Base-by-base conservation (phyloP, 805 yeast species). In the Teunomyces cretensis region DNA sequence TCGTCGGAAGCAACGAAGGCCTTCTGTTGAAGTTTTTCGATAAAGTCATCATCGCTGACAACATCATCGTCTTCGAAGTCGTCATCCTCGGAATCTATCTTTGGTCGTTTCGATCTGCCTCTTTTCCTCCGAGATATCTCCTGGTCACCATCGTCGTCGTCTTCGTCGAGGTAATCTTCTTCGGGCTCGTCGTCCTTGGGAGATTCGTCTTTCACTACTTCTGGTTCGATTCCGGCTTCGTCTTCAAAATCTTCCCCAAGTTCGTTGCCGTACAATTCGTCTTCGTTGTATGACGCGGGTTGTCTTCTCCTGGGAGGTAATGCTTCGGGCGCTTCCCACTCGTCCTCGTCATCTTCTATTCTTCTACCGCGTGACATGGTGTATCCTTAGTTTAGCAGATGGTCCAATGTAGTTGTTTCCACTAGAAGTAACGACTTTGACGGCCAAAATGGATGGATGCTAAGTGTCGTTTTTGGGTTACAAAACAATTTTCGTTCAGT, bases 1-100 rank as follows among this genome's bases (percentile, higher is more conserved):
- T 64, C 69, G 41, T 71, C 76, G 1, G 68, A 51, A 22, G 72
- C 75, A 39, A 71, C 51, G 39, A 71, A 71, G 30, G 57, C 53
- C 41, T 59, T 58, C 41, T 67, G 68, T 46, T 64, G 59, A 41
- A 70, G 58, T 43, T 54, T 55, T 33, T 63, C 62, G 12, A 65
- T 37, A 39, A 58, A 65, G 12, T 64, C 68, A 43, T 44, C 54
- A 9, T 50, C 56, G 30, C 47, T 43, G 30, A 50, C 56, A 11
- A 43, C 42, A 13, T 55, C 65, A 12, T 49, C 49, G 15, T 46
- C 49, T 11, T 46, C 47, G 16, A 37, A 46, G 17, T 57, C 62
- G 16, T 51, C 48, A 12, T 54, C 57, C 30, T 57, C 65, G 1
- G 62, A 55, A 9, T 48, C 53, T 15, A 48, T 28, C n/a, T 36